These are phyloP conservation scores for Trichosporon inkin DNA, from an alignment of 1,284 basidiomycete species.

Conservation along the genomic window DNA sequence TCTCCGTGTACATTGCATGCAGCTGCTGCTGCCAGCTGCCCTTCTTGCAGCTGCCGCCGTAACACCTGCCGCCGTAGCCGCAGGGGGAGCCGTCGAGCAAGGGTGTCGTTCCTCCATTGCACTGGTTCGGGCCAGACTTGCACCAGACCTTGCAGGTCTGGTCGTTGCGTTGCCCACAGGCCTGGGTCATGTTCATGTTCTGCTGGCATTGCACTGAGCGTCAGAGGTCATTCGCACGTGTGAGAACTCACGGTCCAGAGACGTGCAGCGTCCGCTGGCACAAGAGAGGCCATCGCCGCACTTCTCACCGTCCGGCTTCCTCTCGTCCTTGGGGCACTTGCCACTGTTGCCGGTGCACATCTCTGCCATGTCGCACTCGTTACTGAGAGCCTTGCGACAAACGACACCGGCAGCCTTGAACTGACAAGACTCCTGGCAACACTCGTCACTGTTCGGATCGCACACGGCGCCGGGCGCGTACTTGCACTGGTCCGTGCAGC, in stretches of 20 bases:
- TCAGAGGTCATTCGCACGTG: slow-evolving; percentile 8
- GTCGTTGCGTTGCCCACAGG: slow-evolving; percentile 64
- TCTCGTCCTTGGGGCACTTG: slow-evolving; percentile 66
- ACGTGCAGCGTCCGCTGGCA: slow-evolving; percentile 78
- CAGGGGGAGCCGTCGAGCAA: slow-evolving; percentile 83
- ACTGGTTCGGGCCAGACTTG: slow-evolving; percentile 57
- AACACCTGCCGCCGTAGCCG: slow-evolving; percentile 71
- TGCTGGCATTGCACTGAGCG: slow-evolving; percentile 68
- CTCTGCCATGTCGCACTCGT: slow-evolving; percentile 70
- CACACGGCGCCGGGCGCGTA: slow-evolving; percentile 69
- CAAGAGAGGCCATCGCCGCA: slow-evolving; percentile 70
- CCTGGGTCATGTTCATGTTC: slow-evolving; percentile 62
- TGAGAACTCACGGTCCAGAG: slow-evolving; percentile 59
- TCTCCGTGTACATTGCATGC: slow-evolving; percentile 67
- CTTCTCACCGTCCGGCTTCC: slow-evolving; percentile 63
- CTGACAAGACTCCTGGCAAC: slow-evolving; percentile 68
- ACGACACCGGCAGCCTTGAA: slow-evolving; percentile 62
- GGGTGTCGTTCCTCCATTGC: slow-evolving; percentile 68
- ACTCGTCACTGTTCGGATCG: slow-evolving; percentile 70
- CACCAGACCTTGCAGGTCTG: slow-evolving; percentile 74
- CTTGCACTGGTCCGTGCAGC: slow-evolving; percentile 70
- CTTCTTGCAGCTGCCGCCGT: slow-evolving; percentile 61
- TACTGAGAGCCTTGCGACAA: slow-evolving; percentile 68
- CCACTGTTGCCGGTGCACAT: slow-evolving; percentile 71
- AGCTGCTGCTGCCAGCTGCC: slow-evolving; percentile 62